Evolutionary conservation across 1,284 basidiomycete species (phyloP).

Genomic region (Moniliophthora roreri): DNA sequence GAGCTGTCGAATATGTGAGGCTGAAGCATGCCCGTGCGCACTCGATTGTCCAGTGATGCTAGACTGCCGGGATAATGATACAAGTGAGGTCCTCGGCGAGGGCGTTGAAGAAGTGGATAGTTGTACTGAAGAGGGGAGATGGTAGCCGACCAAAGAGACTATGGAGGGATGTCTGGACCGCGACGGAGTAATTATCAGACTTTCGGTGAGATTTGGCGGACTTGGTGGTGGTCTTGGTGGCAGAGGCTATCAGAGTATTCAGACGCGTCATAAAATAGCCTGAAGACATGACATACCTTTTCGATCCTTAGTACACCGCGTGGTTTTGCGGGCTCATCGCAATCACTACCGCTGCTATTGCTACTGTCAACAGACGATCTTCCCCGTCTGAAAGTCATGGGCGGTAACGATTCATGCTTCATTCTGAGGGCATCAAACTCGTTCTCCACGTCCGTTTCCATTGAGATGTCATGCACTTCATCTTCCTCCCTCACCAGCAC

Average conservation of each 20-base stretch:
- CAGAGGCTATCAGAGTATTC: not conserved
- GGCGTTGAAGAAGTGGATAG: not conserved
- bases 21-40: not conserved
- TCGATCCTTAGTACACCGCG: not conserved
- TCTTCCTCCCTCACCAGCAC: not conserved
- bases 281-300: not conserved
- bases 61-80: not conserved
- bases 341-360: not conserved
- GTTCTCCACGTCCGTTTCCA: not conserved
- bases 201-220: not conserved
- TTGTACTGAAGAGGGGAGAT: not conserved
- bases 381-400: not conserved
- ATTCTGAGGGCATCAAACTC: not conserved
- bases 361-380: not conserved
- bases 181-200: not conserved
- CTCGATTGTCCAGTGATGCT: not conserved
- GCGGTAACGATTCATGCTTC: not conserved
- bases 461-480: not conserved
- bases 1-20: not conserved
- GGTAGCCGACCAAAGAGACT: not conserved
- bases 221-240: not conserved
- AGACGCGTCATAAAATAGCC: not conserved
- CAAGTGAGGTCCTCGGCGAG: not conserved
- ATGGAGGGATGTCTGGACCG: conserved; percentile 1
- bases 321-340: not conserved